Evolutionary conservation across 208 protist genomes (phyloP).

Genomic region (Endotrypanum monterogeii): DNA sequence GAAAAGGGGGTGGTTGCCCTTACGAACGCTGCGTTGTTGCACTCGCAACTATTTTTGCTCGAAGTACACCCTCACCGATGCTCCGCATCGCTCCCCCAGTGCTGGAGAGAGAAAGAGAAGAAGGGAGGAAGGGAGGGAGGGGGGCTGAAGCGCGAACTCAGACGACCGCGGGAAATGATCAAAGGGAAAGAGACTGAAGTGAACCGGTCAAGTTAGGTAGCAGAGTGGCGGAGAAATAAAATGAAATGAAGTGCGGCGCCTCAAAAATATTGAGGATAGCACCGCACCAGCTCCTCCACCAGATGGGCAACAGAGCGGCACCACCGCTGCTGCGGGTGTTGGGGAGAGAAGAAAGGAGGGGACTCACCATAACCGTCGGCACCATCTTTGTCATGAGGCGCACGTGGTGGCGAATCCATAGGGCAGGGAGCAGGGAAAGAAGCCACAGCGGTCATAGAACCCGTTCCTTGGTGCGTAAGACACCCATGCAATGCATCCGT

Average conservation of each 20-base stretch:
- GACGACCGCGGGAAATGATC: not conserved
- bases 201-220: too few relatives aligned
- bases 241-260: not conserved
- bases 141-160: not conserved
- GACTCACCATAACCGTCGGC: not conserved
- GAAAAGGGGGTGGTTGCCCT: too few relatives aligned
- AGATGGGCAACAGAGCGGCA: slow-evolving; percentile 13
- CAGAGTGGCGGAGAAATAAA: not conserved
- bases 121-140: not conserved
- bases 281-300: slow-evolving; percentile 14
- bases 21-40: too few relatives aligned
- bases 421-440: not conserved
- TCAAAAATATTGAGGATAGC: slow-evolving; percentile 27
- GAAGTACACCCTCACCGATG: too few relatives aligned
- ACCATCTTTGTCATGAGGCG: not conserved
- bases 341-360: not conserved
- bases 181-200: not conserved
- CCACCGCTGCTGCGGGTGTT: not conserved
- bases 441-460: not conserved
- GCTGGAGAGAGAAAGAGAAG: not conserved
- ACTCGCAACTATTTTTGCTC: too few relatives aligned
- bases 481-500: not conserved
- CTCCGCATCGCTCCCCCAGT: not conserved
- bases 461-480: not conserved
- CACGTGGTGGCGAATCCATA: not conserved